Base-by-base conservation (phyloP, 179 eudicot genomes). In the Sideroxylon spinosum region DNA sequence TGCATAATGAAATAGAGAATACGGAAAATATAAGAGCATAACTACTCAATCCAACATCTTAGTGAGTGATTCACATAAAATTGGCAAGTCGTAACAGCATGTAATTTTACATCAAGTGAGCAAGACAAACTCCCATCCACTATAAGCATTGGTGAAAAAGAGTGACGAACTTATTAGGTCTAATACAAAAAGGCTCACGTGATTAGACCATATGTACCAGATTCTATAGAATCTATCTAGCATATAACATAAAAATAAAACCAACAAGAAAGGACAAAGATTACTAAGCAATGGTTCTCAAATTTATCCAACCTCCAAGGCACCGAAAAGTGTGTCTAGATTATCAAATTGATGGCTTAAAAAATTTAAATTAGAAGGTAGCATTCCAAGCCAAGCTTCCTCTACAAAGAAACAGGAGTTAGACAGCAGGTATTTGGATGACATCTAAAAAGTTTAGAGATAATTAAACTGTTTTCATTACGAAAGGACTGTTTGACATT, bases 1-100 rank as follows among this genome's bases (percentile, higher is more conserved):
- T 52, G 64, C 64, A 52, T 29, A 46, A 71, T 17, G 37, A 74
- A 52, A 76, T 37, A 55, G 63, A 52, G 62, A 28, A 53, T 28
- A 50, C n/a, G 19, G 6, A 37, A 65, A 62, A 25, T 11, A 65
- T 5, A 37, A 74, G 60, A 63, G 26, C 12, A 64, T 25, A 49
- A 28, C 17, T 44, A 49, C 32, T 64, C 23, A 48, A 13, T 37
- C 29, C 26, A 22, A 23, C 12, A 61, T 44, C 23, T 46, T 16
- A 7, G 46, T 37, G 3, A 10, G 32, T 48, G 53, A 37, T 28
- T 57, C 56, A 64, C 25, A 3, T 49, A 17, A 71, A 52, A 20
- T 14, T 44, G 57, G 37, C 20, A 44, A 74, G 55, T 61, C 44
- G 22, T 20, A 52, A 57, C 68, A 61, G 8, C 44, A 44, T n/a